Base-by-base conservation (phyloP, 2,329 filamentous ascomycete genomes). In the Pseudogymnoascus sp. region DNA sequence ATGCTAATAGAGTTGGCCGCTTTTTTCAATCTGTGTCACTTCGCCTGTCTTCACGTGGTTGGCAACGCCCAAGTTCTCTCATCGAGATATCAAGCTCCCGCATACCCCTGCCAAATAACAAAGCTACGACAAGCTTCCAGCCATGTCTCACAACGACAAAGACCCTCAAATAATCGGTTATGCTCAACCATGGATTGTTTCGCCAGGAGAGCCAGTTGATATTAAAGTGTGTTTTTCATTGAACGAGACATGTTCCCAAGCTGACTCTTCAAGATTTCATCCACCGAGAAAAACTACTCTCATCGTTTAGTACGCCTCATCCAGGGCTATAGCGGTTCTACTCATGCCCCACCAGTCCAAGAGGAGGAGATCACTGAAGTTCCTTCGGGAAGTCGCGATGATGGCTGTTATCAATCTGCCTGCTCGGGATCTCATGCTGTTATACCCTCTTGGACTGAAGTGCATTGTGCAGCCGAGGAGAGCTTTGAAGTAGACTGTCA, bases 101-200 rank as follows among this genome's bases (percentile, higher is more conserved):
- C 28, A 34, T 19, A 57, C 10, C 28, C 25, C 25, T 16, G 25
- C 48, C 48, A 31, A 31, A 54, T 54, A 54, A 11, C 14, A 54
- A 54, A 31, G 48, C 14, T 54, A 57, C 51, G 7, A 25, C 16
- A 34, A 57, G 28, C 51, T 34, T 57, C 16, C 28, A 28, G 6
- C 51, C 51, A 57, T 34, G 51, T 36, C 51, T 34, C 28, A 36
- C n/a, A 57, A 57, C n/a, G 11, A 34, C 10, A 41, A 64, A 13
- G 62, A 36, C 6, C 19, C 21, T 25, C 61, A 69, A 36, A 70
- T 70, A 23, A 67, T 70, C 11, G 68, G 68, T 16, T 70, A 70
- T 61, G 68, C 61, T n/a, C 60, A 70, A 31, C 68, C 68, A 23
- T 67, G 67, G 64, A 66, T 70, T 54, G 68, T 66, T 23, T 68